Base-by-base conservation (phyloP, 352 stramenopile species). In the Globisporangium okanoganense region DNA sequence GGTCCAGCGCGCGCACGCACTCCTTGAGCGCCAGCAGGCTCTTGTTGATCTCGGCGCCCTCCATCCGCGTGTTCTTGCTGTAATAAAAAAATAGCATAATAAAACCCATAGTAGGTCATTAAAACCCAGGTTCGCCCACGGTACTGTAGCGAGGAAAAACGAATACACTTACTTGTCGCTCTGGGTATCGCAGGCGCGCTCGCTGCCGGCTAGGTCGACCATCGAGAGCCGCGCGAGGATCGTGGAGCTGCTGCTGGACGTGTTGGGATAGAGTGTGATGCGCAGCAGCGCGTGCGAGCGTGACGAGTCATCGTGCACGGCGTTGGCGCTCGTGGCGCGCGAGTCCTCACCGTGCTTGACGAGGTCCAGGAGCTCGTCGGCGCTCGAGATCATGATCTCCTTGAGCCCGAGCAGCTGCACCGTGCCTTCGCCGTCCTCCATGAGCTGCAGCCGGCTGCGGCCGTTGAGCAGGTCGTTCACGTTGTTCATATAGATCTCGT, bases 11-110 rank as follows among this genome's bases (percentile, higher is more conserved):
- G n/a, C 96, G 87, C 64, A 99, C 97, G 33, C 96, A 97, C 69
- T 99, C 96, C 66, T 99, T 99, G 7, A 99, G 75, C n/a, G 96
- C 95, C 40, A 99, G 71, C 20, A 99, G 70, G 29, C 87, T 97
- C 52, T 97, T 99, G 75, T 99, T 99, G 70, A 98, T 99, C 68
- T 99, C 96, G 8, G 96, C 94, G 33, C 95, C 95, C 79, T 99
- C 96, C 73, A 98, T 88, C 7, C 96, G 75, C 8, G 94, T 98
- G 35, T 82, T 92, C 57, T 94, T 94, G 52, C 72, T 69, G 62
- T 55, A 67, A n/a, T n/a, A n/a, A n/a, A n/a, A n/a, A 33, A 25
- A 47, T 20, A 18, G 7, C 24, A 60, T 40, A 29, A 60, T 13
- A 27, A 22, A 60, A 35, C 24, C 13, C 18, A 38, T 5, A 45